A percentile compares a stretch with the other conserved stretches of the same genome.
Evolutionary conservation across 192 early-diverging fungal species (phyloP).

Genomic region (Backusella circina): DNA sequence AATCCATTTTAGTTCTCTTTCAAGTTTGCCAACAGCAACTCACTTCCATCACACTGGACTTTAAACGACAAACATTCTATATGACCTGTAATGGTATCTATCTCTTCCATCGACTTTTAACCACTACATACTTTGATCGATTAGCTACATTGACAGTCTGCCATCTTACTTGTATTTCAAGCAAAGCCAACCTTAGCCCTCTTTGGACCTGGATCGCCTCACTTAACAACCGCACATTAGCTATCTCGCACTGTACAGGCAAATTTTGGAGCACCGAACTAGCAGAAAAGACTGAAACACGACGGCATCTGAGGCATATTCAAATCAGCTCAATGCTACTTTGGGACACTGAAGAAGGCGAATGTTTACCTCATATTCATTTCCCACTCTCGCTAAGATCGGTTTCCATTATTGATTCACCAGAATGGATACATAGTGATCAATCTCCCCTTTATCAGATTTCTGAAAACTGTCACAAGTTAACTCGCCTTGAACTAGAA

Average conservation of each 20-base stretch:
- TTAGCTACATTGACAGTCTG: background rate
- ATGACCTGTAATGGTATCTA: background rate
- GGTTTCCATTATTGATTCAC: background rate
- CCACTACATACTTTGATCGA: background rate
- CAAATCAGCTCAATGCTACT: background rate
- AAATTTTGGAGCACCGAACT: background rate
- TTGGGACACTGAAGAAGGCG: background rate
- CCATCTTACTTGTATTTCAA: background rate
- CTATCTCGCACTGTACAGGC: background rate
- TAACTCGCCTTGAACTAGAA: background rate
- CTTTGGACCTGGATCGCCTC: background rate
- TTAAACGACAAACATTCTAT: background rate
- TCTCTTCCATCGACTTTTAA: background rate
- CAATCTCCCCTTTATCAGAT: background rate
- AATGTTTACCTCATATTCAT: background rate
- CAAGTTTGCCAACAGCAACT: background rate
- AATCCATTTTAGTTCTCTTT: background rate
- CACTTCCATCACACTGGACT: background rate
- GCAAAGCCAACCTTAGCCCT: background rate
- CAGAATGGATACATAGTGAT: background rate
- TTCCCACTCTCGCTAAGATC: background rate
- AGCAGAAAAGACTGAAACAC: background rate
- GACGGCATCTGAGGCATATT: background rate
- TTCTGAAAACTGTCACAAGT: background rate
- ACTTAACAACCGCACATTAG: background rate